phyloP scores from a whole-genome alignment of 352 stramenopile genomes.

The Globisporangium uncinulatum region DNA sequence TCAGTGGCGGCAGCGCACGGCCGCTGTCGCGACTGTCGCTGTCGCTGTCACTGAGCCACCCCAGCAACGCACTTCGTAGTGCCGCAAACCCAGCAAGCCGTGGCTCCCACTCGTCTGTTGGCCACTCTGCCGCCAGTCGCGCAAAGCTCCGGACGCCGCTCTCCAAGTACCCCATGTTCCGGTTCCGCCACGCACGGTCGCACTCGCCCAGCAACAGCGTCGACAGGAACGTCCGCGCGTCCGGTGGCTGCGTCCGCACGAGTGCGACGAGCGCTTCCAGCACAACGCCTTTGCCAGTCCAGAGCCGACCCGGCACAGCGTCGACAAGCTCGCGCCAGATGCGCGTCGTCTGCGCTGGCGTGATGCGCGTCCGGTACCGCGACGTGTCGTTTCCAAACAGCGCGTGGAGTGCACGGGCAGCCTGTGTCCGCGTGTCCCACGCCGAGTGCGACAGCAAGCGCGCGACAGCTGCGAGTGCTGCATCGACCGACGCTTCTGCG shows the following conservation, averaged over 20 bases:
- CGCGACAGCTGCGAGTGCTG: conserved; percentile 33
- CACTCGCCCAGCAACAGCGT: conserved; percentile 49
- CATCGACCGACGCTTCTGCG: conserved; percentile 35
- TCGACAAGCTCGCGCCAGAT: conserved; percentile 46
- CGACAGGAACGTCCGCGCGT: conserved; percentile 20
- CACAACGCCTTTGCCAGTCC: conserved; percentile 70
- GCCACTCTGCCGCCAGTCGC: conserved; percentile 32
- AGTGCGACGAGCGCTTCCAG: conserved; percentile 63
- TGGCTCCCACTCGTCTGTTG: conserved; percentile 16
- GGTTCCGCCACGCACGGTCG: conserved; percentile 53
- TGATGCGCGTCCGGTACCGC: conserved; percentile 41
- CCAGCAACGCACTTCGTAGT: conserved; percentile 27
- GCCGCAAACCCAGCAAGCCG: conserved; percentile 28
- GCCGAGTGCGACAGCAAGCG: conserved; percentile 56
- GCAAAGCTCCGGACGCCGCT: conserved; percentile 52
- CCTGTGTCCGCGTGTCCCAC: conserved; percentile 72
- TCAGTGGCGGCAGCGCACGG: conserved; percentile 35
- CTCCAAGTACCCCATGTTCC: conserved; percentile 67
- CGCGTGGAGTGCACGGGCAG: conserved; percentile 50
- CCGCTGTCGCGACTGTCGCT: neutral
- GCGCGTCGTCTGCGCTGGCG: conserved; percentile 31
- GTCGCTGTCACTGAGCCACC: conserved; percentile 22
- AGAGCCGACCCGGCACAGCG: conserved; percentile 60
- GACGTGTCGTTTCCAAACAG: conserved; percentile 33
- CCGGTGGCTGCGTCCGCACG: conserved; percentile 19